Conservation (phyloP, 2,329 filamentous ascomycete species). For the Fusarium hainanense region DNA sequence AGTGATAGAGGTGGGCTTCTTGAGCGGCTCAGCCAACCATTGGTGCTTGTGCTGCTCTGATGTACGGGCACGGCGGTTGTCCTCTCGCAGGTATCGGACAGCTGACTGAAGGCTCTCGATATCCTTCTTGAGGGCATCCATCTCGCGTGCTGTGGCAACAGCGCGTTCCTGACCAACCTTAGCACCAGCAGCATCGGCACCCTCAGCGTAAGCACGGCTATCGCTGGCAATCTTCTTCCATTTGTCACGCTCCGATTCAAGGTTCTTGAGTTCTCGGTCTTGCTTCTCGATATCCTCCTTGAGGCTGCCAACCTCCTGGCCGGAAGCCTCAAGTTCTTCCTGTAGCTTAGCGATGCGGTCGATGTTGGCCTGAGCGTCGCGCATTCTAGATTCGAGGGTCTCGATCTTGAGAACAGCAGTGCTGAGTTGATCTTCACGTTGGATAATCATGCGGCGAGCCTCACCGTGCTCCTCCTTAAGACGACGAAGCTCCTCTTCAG, state of each 20-base stretch:
- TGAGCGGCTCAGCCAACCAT: constrained; percentile 72
- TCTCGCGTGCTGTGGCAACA: constrained; percentile 76
- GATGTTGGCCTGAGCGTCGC: constrained; percentile 82
- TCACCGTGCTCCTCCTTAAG: constrained; percentile 85
- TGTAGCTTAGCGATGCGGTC: constrained; percentile 75
- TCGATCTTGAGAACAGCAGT: constrained; percentile 93
- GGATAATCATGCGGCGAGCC: constrained; percentile 75
- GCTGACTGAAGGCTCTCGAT: constrained; percentile 73
- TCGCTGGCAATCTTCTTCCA: constrained; percentile 78
- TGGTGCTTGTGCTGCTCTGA: constrained; percentile 66
- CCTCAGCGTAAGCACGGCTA: constrained; percentile 65
- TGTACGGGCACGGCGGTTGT: constrained; percentile 71
- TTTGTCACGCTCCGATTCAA: constrained; percentile 74
- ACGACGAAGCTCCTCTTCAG: constrained; percentile 84
- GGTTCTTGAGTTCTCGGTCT: constrained; percentile 71
- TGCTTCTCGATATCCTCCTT: constrained; percentile 74
- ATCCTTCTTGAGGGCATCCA: constrained; percentile 77
- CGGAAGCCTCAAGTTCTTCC: constrained; percentile 64
- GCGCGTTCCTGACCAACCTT: constrained; percentile 73
- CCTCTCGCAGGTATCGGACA: constrained; percentile 74
- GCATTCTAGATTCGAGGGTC: constrained; percentile 87
- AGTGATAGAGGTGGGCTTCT: constrained; percentile 55
- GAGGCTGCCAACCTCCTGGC: constrained; percentile 63
- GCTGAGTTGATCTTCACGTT: constrained; percentile 84
- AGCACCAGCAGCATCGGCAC: constrained; percentile 60